These are phyloP conservation scores for Boletus bicolor DNA, from an alignment of 768 basidiomycete species.

Conservation along the genomic window DNA sequence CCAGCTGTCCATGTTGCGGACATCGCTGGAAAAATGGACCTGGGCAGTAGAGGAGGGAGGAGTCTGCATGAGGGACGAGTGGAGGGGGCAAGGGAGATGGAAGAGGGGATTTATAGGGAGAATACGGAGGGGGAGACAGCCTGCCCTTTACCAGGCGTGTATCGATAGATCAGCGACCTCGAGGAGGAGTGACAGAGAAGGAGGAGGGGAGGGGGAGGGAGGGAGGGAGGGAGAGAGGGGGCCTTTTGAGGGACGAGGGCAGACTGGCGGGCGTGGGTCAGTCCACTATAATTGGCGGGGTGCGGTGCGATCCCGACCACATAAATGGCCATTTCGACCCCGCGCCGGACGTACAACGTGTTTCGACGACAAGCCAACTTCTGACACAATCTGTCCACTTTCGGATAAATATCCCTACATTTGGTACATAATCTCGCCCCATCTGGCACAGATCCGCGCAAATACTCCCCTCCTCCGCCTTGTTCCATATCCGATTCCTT, in stretches of 20 bases:
- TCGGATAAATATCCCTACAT: conserved; percentile 15
- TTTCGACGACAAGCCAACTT: conserved; percentile 55
- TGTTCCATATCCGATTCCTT: conserved; percentile 7
- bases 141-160: conserved; percentile 35
- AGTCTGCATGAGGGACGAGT: conserved; percentile 26
- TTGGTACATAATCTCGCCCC: conserved; percentile 10
- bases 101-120: conserved; percentile 26
- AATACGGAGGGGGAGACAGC: conserved; percentile 4
- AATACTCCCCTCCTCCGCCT: conserved; percentile 13
- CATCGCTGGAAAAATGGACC: conserved; percentile 76
- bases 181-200: conserved; percentile 25
- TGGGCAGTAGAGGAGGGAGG: conserved; percentile 45
- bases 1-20: conserved; percentile 82
- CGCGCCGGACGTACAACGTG: conserved; percentile 73
- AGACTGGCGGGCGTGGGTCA: conserved; percentile 38
- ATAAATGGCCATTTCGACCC: conserved; percentile 53
- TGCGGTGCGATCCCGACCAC: conserved; percentile 53
- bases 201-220: conserved; percentile 25
- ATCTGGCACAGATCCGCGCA: conserved; percentile 20
- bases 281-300: conserved; percentile 48
- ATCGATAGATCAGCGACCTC: conserved; percentile 19
- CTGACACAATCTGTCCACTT: conserved; percentile 20
- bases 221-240: conserved; percentile 26
- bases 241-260: conserved; percentile 40
- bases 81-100: neutral